A percentile compares a stretch with the other conserved stretches of the same genome.
phyloP scores from a whole-genome alignment of 805 yeast genomes.

The Hanseniaspora lachancei region DNA sequence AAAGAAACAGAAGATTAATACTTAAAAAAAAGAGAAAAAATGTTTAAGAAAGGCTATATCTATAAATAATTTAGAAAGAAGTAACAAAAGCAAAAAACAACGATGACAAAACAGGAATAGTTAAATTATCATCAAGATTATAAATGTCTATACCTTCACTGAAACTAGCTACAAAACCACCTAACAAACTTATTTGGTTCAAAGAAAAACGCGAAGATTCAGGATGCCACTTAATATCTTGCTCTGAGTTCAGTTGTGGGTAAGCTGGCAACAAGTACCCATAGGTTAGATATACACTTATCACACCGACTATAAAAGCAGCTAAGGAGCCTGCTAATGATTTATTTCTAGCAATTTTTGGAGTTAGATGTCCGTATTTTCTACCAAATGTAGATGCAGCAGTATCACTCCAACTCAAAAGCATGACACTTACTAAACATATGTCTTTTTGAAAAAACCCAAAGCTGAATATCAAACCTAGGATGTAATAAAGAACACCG shows the following conservation, averaged over 20 bases:
- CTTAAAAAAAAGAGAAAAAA: constrained; percentile 1
- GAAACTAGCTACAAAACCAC: constrained; percentile 73
- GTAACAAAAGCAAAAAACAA: constrained; percentile 43
- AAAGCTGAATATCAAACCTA: constrained; percentile 67
- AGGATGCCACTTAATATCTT: constrained; percentile 53
- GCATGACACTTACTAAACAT: constrained; percentile 55
- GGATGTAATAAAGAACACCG: constrained; percentile 78
- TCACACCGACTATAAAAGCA: constrained; percentile 61
- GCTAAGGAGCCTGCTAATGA: constrained; percentile 85
- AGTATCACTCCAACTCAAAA: constrained; percentile 93
- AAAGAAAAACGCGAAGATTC: constrained; percentile 46
- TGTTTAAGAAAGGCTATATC: neutral
- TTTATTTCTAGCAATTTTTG: constrained; percentile 59
- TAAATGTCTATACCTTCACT: constrained; percentile 73
- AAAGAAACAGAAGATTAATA: no score
- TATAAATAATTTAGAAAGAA: constrained; percentile 5
- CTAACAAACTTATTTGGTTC: constrained; percentile 39
- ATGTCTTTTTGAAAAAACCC: constrained; percentile 66
- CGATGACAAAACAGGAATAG: constrained; percentile 82
- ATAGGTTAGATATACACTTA: constrained; percentile 56
- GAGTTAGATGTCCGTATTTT: constrained; percentile 69
- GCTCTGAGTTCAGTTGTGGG: constrained; percentile 40
- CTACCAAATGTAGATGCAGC: constrained; percentile 93
- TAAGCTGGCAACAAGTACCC: constrained; percentile 58
- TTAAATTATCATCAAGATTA: constrained; percentile 80